Conservation (phyloP, 208 protist species). For the Acanthamoeba royreba region DNA sequence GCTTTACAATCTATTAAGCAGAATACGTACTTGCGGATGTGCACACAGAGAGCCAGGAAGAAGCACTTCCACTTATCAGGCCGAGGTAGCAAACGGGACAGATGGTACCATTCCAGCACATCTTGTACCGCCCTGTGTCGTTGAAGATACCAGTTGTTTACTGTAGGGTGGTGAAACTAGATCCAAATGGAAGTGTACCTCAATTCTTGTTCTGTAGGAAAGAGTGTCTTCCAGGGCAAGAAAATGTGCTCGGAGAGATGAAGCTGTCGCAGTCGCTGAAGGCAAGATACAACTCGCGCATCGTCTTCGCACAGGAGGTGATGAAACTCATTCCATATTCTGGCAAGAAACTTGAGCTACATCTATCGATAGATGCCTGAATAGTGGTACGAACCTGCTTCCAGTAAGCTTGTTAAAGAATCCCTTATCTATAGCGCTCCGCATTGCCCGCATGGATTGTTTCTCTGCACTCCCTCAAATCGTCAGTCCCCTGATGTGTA, state of each 20-base stretch:
- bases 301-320: neutral
- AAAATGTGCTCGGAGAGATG: neutral
- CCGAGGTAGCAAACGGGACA: neutral
- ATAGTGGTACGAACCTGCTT: neutral
- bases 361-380: no score
- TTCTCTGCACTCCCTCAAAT: neutral
- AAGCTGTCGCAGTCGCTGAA: neutral
- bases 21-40: neutral
- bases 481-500: neutral
- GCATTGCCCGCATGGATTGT: neutral
- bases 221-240: neutral
- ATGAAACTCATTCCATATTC: neutral
- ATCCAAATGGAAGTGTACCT: no score
- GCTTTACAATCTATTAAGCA: neutral
- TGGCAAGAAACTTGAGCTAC: neutral
- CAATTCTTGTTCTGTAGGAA: neutral
- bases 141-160: neutral
- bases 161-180: neutral
- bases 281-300: neutral
- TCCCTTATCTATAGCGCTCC: neutral
- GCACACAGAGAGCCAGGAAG: neutral
- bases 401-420: slow-evolving; percentile 20
- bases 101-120: neutral
- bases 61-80: neutral
- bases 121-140: neutral